phyloP scores from a whole-genome alignment of 2,329 filamentous ascomycete genomes.

The Neonectria neomacrospora region DNA sequence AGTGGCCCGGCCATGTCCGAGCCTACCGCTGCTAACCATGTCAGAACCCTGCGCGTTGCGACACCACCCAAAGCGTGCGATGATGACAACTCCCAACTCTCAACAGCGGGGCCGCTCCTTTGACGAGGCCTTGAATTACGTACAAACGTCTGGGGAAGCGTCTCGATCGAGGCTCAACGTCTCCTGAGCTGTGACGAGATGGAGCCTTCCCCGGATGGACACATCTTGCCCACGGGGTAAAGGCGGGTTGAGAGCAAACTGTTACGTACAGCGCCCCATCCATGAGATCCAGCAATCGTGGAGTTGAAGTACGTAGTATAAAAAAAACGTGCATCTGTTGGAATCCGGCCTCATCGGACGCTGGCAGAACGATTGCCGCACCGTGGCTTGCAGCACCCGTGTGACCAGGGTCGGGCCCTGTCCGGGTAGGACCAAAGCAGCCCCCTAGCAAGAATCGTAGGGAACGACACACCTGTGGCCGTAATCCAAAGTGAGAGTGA shows the following conservation, averaged over 20 bases:
- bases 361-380: constrained; percentile 33
- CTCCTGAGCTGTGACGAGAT: constrained; percentile 27
- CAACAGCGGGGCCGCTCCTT: constrained; percentile 29
- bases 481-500: constrained; percentile 21
- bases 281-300: constrained; percentile 35
- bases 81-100: constrained; percentile 31
- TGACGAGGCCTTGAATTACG: constrained; percentile 37
- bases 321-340: constrained; percentile 22
- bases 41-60: constrained; percentile 25
- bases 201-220: constrained; percentile 43
- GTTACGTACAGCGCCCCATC: constrained; percentile 41
- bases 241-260: constrained; percentile 34
- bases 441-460: constrained; percentile 7
- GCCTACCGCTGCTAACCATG: constrained; percentile 28
- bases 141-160: constrained; percentile 39
- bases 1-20: constrained; percentile 41
- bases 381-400: constrained; percentile 30
- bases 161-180: constrained; percentile 26
- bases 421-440: constrained; percentile 24
- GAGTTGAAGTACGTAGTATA: constrained; percentile 28
- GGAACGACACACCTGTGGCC: constrained; percentile 18
- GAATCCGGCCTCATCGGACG: constrained; percentile 20
- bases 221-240: constrained; percentile 40
- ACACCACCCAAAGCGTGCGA: constrained; percentile 23
- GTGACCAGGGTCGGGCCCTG: constrained; percentile 23